Base-by-base conservation (phyloP, 176 grass and related monocot genomes). In the Puccinellia tenuiflora region DNA sequence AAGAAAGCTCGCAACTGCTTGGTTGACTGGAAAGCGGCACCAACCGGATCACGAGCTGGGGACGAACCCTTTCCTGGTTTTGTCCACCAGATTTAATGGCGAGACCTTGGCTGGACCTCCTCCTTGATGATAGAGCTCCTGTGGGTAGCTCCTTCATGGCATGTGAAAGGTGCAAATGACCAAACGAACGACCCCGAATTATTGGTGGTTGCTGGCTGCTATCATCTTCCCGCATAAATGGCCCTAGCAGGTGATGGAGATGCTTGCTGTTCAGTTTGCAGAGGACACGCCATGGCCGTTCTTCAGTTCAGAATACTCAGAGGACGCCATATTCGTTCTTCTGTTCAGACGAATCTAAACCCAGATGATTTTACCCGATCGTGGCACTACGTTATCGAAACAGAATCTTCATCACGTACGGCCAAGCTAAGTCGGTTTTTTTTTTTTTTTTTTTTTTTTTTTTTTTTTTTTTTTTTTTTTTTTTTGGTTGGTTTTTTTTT, bases 21-120 rank as follows among this genome's bases (percentile, higher is more conserved):
- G 37, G 78, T 70, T 81, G 83, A 89, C 87, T 6, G 22, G 25
- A 85, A 85, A 85, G 82, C 30, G 70, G 77, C 80, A 72, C 30
- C 80, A 76, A 68, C 29, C 38, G 18, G 14, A 60, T 16, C 7
- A 46, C 13, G 43, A 4, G 29, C 15, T 10, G 24, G 22, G 14
- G 15, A 20, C 11, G 39, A 31, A 4, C 42, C 42, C 68, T 37
- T 66, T 64, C 20, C 7, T 48, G 11, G 29, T 15, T 72, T 35
- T n/a, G 55, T 75, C 76, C 37, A 57, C 2, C 28, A 29, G 28
- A 56, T 84, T 84, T 68, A 37, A 85, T 29, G 69, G 85, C 61
- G 3, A 76, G 38, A 43, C 35, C 61, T n/a, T n/a, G n/a, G n/a
- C n/a, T 65, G 29, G 24, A 73, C 68, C 1, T 50, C 33, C 61